Evolutionary conservation across 257 asterid species (phyloP), one percentile per base, ranked within the genome.

Genomic region (Ligustrum vulgare): DNA sequence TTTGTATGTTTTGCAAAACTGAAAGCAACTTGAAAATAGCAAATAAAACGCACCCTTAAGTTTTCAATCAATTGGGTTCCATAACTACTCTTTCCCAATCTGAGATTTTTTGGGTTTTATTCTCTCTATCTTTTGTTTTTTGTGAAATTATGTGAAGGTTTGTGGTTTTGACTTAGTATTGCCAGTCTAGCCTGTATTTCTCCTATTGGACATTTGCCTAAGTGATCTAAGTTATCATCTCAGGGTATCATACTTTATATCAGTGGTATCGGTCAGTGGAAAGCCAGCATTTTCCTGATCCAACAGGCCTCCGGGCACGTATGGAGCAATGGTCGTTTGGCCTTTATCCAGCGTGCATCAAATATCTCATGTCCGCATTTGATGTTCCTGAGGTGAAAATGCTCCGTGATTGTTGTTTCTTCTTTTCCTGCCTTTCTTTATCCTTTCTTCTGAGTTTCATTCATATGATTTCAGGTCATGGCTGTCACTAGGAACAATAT

Each of bases 301-400:
- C 97, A 72, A 93, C 97, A 34, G 99, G 99, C 68, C 97, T 95
- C 28, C 86, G 98, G 64, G 86, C 90, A 32, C 97, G 98, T 72
- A 91, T 95, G 7, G 98, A 95, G 79, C 93, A 93, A 78, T 95
- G 97, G 99, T 93, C 98, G 22, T 88, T 92, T 34, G 98, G 99
- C 75, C 98, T 95, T 70, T 95, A 95, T 80, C 99, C 98, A 68
- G 99, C 98, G 18, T 95, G 99, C 87, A 92, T 95, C 32, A 95
- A 95, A 85, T 95, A 95, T 82, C 88, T 95, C 68, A 95, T 95
- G 99, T 95, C 98, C 3, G 98, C 97, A 67, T 95, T 93, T 78
- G 99, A 95, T 75, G 88, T 95, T 69, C 99, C 99, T 4, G 97
- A 95, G 96, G 98, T 91, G 73, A 56, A 79, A 70, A 73, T 49